These are phyloP conservation scores for Ulota crispa DNA, from an alignment of 225 moss, liverwort and hornwort genomes.

Conservation along the genomic window DNA sequence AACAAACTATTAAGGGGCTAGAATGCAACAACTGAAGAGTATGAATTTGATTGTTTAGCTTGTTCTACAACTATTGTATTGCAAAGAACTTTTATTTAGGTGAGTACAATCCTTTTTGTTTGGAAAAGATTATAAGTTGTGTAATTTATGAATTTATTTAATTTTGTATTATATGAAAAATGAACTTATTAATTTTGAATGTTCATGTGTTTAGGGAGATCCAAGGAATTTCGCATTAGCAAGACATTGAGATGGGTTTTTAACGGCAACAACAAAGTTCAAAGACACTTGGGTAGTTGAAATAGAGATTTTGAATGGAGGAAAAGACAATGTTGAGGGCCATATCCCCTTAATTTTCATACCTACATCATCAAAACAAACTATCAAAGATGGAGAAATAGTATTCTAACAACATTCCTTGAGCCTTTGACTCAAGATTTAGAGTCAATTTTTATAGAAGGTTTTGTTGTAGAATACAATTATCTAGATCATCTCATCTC, in stretches of 20 bases:
- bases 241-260: not conserved
- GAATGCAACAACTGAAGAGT: not conserved
- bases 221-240: not conserved
- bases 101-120: not conserved
- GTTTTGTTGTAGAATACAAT: not conserved
- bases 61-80: not conserved
- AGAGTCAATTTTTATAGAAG: not conserved
- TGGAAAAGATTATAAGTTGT: not conserved
- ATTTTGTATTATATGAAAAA: not conserved
- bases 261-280: not conserved
- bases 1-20: too few relatives aligned
- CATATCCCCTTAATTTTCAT: not conserved
- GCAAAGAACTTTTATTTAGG: not conserved
- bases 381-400: not conserved
- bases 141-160: not conserved
- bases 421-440: not conserved
- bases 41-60: not conserved
- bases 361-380: not conserved
- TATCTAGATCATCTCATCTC: not conserved
- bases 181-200: not conserved
- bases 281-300: not conserved
- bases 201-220: not conserved
- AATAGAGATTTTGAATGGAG: not conserved
- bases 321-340: not conserved
- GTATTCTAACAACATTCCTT: not conserved